Base-by-base conservation (phyloP, 192 early-diverging fungal species). In the Diversispora epigaea region DNA sequence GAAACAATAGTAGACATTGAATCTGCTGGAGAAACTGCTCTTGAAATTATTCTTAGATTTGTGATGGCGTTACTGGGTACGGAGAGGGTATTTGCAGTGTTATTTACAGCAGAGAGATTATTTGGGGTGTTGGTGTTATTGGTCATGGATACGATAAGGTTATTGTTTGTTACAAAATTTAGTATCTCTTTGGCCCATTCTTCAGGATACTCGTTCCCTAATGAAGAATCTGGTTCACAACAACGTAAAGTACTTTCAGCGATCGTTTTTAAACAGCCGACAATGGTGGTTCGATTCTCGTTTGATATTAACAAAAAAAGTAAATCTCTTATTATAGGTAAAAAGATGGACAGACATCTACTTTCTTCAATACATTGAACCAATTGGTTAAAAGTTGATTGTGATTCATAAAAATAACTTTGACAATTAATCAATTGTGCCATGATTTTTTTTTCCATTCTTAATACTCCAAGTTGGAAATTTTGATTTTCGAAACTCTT, bases 371-470 rank as follows among this genome's bases (percentile, higher is more conserved):
- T 64, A 40, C 14, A 32, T 64, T 64, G 25, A 4, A 25, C 17
- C 5, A 64, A 40, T 64, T 64, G 62, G 9, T 0, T 6, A 64
- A 41, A 64, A n/a, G n/a, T 8, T 3, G 15, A 0, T 17, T 64
- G 62, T 6, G 14, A 5, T n/a, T 60, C 25, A 5, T 6, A 2
- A 17, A 21, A 17, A 17, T 41, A 32, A 60, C 0, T 39, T 8
- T 25, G 25, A 25, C 62, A 64, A 64, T 64, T 40, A 8, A 44
- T 9, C n/a, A 64, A 17, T n/a, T 43, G 40, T 6, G 11, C n/a
- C n/a, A 7, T 7, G 3, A 64, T 43, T 64, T 64, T 25, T 64
- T 64, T 67, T 67, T 67, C 65, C 6, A 49, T 22, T 25, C 25
- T 45, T 1, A 67, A 22, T 47, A 46, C 47, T 25, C 22, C 45